A percentile compares a stretch with the other conserved stretches of the same genome.
Evolutionary conservation across 345 rosid genomes (phyloP).

Genomic region (Citrus reticulata): DNA sequence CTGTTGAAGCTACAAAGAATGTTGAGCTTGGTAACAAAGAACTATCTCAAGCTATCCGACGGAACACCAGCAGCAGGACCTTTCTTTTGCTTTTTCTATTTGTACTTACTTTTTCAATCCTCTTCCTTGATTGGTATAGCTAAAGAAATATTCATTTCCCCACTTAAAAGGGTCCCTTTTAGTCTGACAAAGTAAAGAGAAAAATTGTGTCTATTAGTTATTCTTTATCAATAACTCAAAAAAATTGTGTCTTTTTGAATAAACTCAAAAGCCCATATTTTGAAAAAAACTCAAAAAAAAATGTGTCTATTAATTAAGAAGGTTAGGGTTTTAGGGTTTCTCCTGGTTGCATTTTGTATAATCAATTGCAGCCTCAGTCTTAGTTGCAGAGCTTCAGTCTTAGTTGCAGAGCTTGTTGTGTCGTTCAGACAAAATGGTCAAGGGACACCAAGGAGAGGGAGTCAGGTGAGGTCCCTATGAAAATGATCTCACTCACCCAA

Average conservation of each 20-base stretch:
- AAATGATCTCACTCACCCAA: not conserved
- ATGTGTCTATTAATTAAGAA: no score
- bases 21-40: conserved; percentile 90
- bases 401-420: not conserved
- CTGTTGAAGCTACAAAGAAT: conserved; percentile 85
- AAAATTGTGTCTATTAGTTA: not conserved
- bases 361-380: not conserved
- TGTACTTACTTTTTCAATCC: conserved; percentile 79
- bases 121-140: conserved; percentile 93
- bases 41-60: conserved; percentile 69
- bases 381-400: not conserved
- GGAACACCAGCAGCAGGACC: conserved; percentile 89
- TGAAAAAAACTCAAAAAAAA: not conserved
- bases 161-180: not conserved
- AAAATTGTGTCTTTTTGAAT: not conserved
- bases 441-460: conserved; percentile 94
- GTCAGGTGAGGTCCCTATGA: conserved; percentile 69
- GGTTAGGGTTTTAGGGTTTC: conserved; percentile 5
- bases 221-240: no score
- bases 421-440: conserved; percentile 52
- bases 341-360: not conserved
- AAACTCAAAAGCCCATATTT: no score
- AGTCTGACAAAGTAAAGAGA: conserved; percentile 2
- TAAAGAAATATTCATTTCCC: conserved; percentile 11
- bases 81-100: conserved; percentile 76